Evolutionary conservation across 129 eudicot species (phyloP).

Genomic region (Lonicera japonica): DNA sequence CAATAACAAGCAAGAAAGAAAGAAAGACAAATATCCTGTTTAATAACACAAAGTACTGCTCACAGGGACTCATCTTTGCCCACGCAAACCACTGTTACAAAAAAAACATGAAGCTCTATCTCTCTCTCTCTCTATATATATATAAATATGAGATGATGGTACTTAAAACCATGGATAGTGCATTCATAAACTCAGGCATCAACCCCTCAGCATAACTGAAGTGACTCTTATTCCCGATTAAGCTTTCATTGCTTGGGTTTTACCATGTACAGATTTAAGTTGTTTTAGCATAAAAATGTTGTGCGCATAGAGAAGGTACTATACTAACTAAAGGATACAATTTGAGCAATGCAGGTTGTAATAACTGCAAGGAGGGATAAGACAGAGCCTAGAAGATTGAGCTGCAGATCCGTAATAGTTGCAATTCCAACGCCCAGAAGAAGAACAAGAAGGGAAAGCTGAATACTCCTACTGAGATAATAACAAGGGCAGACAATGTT

Average conservation of each 20-base stretch:
- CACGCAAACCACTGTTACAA: no score
- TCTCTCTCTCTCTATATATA: no score
- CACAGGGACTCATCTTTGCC: no score
- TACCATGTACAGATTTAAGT: neutral
- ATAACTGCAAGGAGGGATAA: constrained; percentile 71
- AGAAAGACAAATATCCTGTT: no score
- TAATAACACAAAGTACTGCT: no score
- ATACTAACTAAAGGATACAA: constrained; percentile 68
- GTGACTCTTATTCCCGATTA: no score
- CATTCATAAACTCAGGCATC: no score
- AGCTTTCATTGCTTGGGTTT: neutral
- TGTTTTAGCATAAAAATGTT: neutral
- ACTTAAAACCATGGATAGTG: no score
- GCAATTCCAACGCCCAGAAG: constrained; percentile 96
- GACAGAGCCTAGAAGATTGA: constrained; percentile 73
- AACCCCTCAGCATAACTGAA: no score
- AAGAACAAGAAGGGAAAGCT: constrained; percentile 58
- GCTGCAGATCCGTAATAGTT: constrained; percentile 86
- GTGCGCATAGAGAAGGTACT: neutral
- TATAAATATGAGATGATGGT: no score
- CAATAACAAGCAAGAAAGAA: no score
- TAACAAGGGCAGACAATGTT: neutral
- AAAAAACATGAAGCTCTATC: no score
- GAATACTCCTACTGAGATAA: constrained; percentile 59
- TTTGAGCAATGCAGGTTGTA: constrained; percentile 89